Conservation (phyloP, 2,329 filamentous ascomycete species). For the Pestalotiopsis sp. region DNA sequence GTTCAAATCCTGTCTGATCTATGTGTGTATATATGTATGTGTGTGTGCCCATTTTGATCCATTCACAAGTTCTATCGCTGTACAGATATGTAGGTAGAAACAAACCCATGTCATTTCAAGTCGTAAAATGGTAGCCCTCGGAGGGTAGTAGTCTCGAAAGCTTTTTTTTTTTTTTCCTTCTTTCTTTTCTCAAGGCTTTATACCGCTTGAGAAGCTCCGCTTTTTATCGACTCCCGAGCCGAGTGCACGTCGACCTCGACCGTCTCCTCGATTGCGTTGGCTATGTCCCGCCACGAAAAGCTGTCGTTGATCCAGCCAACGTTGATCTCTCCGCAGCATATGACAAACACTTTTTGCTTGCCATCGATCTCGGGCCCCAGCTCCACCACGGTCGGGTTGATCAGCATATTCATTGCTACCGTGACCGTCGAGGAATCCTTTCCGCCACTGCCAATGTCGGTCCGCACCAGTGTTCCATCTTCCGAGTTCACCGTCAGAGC, state of each 20-base stretch:
- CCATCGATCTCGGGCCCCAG: constrained; percentile 19
- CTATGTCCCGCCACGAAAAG: constrained; percentile 28
- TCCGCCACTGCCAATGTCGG: constrained; percentile 9
- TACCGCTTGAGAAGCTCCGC: background rate
- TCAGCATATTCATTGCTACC: constrained; percentile 25
- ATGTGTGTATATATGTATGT: background rate
- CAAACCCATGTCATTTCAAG: background rate
- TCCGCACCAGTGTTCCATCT: constrained; percentile 21
- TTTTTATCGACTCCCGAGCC: background rate
- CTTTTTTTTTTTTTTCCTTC: background rate
- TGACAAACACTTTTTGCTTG: constrained; percentile 28
- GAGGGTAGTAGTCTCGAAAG: too few species aligned
- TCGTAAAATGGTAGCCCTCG: background rate
- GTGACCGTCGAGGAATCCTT: constrained; percentile 18
- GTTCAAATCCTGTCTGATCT: background rate
- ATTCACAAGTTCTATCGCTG: background rate
- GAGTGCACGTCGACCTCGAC: constrained; percentile 4
- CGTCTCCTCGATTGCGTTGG: constrained; percentile 25
- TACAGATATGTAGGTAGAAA: background rate
- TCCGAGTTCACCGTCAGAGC: constrained; percentile 27
- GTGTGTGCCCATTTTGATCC: background rate
- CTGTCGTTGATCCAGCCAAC: constrained; percentile 31
- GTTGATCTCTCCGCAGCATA: constrained; percentile 34
- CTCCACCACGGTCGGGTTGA: constrained; percentile 31
- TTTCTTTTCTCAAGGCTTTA: background rate